Evolutionary conservation across 2,329 filamentous ascomycete genomes (phyloP).

Genomic region (Fusarium tanahbumbuense): DNA sequence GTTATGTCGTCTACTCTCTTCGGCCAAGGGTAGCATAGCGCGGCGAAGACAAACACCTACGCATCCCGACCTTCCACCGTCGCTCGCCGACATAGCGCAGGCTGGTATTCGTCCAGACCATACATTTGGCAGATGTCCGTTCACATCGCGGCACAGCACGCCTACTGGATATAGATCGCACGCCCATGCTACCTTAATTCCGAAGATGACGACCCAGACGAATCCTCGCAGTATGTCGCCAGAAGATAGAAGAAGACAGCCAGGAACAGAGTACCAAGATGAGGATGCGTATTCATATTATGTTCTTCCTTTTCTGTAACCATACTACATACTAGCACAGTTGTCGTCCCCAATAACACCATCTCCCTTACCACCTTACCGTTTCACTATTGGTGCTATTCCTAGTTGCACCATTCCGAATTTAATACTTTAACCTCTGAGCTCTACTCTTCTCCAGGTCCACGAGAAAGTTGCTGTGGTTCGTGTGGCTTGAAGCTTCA

Average conservation of each 20-base stretch:
- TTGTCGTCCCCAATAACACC: conserved; percentile 1
- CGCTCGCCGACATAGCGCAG: conserved; percentile 22
- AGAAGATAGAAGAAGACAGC: conserved; percentile 25
- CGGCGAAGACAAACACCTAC: conserved; percentile 33
- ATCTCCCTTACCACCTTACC: not conserved
- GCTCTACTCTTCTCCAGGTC: conserved; percentile 22
- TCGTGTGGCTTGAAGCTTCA: conserved; percentile 40
- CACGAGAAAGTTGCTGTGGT: conserved; percentile 23
- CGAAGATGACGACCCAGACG: conserved; percentile 32
- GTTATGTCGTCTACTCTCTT: not conserved
- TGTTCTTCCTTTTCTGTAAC: conserved; percentile 3
- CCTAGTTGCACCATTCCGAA: conserved; percentile 21
- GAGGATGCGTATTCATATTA: not conserved
- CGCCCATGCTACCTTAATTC: conserved; percentile 30
- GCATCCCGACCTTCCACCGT: conserved; percentile 20
- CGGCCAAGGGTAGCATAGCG: conserved; percentile 30
- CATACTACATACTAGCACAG: not conserved
- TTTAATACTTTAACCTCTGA: conserved; percentile 23
- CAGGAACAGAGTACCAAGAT: conserved; percentile 13
- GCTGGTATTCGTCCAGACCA: conserved; percentile 15
- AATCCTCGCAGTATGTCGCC: conserved; percentile 19
- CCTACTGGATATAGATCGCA: conserved; percentile 22
- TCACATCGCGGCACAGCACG: conserved; percentile 21
- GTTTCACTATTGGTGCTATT: conserved; percentile 6
- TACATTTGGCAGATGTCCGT: conserved; percentile 25